Evolutionary conservation across 768 basidiomycete species (phyloP), one percentile per base, ranked within the genome.

Genomic region (Collybia mongolica): DNA sequence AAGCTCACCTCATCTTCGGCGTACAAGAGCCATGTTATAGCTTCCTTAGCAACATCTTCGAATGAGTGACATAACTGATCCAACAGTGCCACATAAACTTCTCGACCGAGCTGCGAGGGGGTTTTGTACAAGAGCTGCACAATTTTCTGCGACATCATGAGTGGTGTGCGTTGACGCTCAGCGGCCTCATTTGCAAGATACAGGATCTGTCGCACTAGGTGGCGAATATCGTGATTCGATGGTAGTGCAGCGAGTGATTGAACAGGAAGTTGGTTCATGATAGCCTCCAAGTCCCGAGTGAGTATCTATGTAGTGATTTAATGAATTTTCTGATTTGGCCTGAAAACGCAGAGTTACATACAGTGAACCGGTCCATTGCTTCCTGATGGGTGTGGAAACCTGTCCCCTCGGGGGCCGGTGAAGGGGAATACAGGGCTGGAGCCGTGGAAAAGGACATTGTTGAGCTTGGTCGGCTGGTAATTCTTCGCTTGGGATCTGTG

Each of bases 51-150:
- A 39, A 98, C 96, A 56, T 96, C 92, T 57, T 91, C 86, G 54
- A 93, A 95, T 14, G 84, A 74, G 54, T 86, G 84, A 65, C 97
- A 98, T 37, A 99, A 73, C 54, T 93, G 88, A 51, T 94, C 89
- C 12, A 99, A 73, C 39, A 99, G 73, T 39, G 86, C 82, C 35
- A 93, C 94, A 65, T 93, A 99, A 8, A 97, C 88, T 65, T 99
- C 95, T 46, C 96, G 82, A 0, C 90, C 93, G 49, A 99, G 77
- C 56, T 90, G 85, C 2, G 83, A 83, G 3, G 81, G 77, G 1
- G 90, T 90, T 74, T 95, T 95, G 75, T 94, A 99, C 51, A 99
- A 69, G 28, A 94, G 76, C 65, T 97, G 95, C 3, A 98, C 96
- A 48, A 96, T 89, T 71, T 97, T 96, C 69, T 99, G 96, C 0